These are phyloP conservation scores for Micractinium sp. DNA, from an alignment of 139 green algal genomes.

Conservation along the genomic window DNA sequence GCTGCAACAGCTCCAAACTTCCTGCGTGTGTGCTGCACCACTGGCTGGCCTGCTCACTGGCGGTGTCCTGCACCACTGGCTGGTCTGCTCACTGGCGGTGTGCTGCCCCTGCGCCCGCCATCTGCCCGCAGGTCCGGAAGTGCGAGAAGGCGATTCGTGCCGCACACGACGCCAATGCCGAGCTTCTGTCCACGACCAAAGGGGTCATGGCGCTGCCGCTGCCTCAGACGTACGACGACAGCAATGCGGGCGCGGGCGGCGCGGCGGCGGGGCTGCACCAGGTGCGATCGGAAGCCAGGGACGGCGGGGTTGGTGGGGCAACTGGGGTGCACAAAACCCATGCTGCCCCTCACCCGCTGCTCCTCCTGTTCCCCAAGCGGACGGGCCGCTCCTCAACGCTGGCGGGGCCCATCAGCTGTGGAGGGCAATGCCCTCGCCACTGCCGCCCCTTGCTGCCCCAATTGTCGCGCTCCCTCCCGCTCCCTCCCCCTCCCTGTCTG, in stretches of 20 bases:
- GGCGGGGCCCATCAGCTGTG: neutral
- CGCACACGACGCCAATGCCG: conserved; percentile 57
- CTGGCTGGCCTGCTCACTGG: neutral
- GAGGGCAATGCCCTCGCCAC: too few species aligned
- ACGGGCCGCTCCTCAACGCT: too few species aligned
- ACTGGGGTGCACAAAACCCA: neutral
- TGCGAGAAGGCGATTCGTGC: conserved; percentile 73
- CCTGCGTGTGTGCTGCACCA: too few species aligned
- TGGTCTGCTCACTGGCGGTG: neutral
- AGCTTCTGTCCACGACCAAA: conserved; percentile 58
- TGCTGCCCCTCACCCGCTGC: too few species aligned
- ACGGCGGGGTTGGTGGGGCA: neutral
- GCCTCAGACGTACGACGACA: conserved; percentile 76
- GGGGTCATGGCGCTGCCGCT: conserved; percentile 60
- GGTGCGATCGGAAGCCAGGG: neutral
- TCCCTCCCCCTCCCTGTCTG: neutral
- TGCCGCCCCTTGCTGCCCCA: too few species aligned
- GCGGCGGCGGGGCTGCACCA: conserved; percentile 11
- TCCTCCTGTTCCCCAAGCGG: too few species aligned
- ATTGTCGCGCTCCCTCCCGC: neutral
- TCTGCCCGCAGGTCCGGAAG: conserved; percentile 57
- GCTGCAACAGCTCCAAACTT: neutral
- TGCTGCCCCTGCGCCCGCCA: too few species aligned
- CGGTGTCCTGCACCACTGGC: neutral
- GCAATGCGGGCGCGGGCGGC: conserved; percentile 57